A percentile compares a stretch with the other conserved stretches of the same genome.
phyloP scores from a whole-genome alignment of 1,284 basidiomycete species.

The Rhizoctonia solani region DNA sequence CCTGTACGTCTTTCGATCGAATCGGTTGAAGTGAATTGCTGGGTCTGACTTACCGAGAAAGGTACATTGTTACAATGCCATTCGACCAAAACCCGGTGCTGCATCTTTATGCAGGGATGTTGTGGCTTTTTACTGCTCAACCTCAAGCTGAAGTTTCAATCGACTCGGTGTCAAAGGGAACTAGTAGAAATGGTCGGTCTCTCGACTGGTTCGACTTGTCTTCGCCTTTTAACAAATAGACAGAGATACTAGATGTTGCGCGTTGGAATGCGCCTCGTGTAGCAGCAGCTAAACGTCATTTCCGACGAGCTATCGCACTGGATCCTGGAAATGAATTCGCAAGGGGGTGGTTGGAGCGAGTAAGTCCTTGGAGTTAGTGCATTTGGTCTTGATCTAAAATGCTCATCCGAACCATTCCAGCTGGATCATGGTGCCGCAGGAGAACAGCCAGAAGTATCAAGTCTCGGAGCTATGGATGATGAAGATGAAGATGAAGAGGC shows the following conservation, averaged over 20 bases:
- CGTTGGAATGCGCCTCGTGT: conserved; percentile 50
- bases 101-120: conserved; percentile 80
- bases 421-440: conserved; percentile 12
- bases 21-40: conserved; percentile 4
- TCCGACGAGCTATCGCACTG: conserved; percentile 62
- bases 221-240: background rate
- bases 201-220: background rate
- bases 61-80: conserved; percentile 82
- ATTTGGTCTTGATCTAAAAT: background rate
- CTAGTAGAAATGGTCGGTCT: background rate
- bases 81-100: conserved; percentile 79
- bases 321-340: conserved; percentile 63
- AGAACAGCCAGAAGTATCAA: background rate
- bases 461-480: background rate
- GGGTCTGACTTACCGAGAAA: conserved; percentile 44
- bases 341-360: conserved; percentile 58
- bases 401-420: background rate
- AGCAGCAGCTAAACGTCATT: conserved; percentile 63
- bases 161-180: background rate
- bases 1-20: conserved; percentile 57
- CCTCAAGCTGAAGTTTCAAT: conserved; percentile 36
- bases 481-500: background rate
- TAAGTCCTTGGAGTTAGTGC: conserved; percentile 41
- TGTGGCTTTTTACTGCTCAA: conserved; percentile 58
- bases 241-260: conserved; percentile 26